These are phyloP conservation scores for Myriosclerotinia curreyana DNA, from an alignment of 2,329 filamentous ascomycete genomes.

Conservation along the genomic window DNA sequence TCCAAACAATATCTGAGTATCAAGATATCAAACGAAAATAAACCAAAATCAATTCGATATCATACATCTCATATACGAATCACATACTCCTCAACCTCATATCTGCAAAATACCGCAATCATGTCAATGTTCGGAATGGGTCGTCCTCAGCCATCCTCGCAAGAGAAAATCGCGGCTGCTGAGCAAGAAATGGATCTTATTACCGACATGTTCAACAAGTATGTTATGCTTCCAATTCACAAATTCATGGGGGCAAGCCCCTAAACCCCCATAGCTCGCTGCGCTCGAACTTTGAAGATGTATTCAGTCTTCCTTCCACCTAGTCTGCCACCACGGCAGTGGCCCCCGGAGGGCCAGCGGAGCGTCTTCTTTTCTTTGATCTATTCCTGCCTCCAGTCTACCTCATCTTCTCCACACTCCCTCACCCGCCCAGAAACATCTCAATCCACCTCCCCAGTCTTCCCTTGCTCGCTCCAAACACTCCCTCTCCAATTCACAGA, in stretches of 20 bases:
- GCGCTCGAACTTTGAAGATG: neutral
- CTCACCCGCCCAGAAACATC: too few relatives aligned
- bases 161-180: conserved; percentile 94
- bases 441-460: too few relatives aligned
- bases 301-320: neutral
- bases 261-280: neutral
- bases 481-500: too few relatives aligned
- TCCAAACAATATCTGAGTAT: neutral
- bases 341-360: too few relatives aligned
- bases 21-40: neutral
- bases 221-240: conserved; percentile 58
- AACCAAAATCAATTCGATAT: neutral
- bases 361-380: too few relatives aligned
- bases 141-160: conserved; percentile 82
- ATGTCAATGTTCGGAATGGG: conserved; percentile 75
- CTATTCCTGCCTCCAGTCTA: too few relatives aligned
- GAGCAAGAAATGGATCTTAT: conserved; percentile 98
- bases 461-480: too few relatives aligned
- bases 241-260: neutral
- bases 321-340: conserved; percentile 9
- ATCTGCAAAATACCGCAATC: conserved; percentile 35
- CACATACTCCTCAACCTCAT: neutral
- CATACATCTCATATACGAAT: neutral
- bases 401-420: too few relatives aligned
- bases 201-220: conserved; percentile 98